Conservation (phyloP, 106 monocot species). For the Dendrobium nobile region DNA sequence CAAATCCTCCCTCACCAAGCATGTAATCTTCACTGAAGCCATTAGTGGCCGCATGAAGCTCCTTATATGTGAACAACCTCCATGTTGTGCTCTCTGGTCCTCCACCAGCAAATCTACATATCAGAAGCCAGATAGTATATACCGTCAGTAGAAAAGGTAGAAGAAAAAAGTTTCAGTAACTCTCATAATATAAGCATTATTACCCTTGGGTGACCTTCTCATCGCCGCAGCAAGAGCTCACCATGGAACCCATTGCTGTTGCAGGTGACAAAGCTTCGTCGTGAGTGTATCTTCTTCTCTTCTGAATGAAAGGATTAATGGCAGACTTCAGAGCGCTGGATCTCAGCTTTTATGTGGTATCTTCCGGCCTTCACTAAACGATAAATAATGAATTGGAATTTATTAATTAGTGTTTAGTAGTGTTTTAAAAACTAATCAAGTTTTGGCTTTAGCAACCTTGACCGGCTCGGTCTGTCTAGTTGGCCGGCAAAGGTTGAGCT, state of each 20-base stretch:
- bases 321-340: too few relatives aligned
- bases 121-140: not conserved
- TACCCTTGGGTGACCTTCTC: conserved; percentile 30
- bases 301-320: too few relatives aligned
- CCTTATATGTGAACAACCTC: conserved; percentile 44
- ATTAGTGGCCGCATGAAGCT: conserved; percentile 26
- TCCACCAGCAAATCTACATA: not conserved
- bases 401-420: too few relatives aligned
- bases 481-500: too few relatives aligned
- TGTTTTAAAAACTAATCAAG: too few relatives aligned
- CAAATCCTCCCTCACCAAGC: conserved; percentile 44
- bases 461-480: too few relatives aligned
- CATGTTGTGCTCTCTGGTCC: conserved; percentile 12
- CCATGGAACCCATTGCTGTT: conserved; percentile 16
- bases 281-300: not conserved
- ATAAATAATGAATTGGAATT: too few relatives aligned
- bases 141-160: too few relatives aligned
- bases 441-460: too few relatives aligned
- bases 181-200: not conserved
- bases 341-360: too few relatives aligned
- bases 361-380: too few relatives aligned
- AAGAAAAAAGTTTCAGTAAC: too few relatives aligned
- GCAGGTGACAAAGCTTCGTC: not conserved
- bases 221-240: conserved; percentile 20
- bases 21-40: conserved; percentile 33